Conservation (phyloP, 2,329 filamentous ascomycete genomes). For the Epichloe brachyelytri region DNA sequence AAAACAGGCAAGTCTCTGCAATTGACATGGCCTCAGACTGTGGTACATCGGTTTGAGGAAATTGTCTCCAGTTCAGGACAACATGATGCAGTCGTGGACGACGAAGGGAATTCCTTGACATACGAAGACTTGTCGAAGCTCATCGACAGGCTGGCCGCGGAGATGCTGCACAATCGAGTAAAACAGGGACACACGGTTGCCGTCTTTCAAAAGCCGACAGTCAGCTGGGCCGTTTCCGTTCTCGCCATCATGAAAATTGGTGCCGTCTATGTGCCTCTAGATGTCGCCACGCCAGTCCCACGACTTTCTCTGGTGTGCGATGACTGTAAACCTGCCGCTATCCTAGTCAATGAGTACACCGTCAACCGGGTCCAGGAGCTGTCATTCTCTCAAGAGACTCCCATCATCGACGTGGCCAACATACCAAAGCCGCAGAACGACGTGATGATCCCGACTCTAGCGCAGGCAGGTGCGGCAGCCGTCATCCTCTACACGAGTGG, state of each 20-base stretch:
- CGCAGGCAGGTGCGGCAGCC: slow-evolving; percentile 3
- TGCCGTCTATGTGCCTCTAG: slow-evolving; percentile 27
- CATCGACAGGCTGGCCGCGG: not conserved
- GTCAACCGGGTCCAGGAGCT: not conserved
- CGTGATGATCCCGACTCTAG: not conserved
- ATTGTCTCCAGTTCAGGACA: not conserved
- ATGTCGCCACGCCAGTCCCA: slow-evolving; percentile 11
- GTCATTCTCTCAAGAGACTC: not conserved
- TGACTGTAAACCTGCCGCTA: not conserved
- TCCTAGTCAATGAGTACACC: not conserved
- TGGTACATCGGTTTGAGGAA: not conserved
- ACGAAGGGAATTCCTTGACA: not conserved
- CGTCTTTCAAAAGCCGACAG: slow-evolving; percentile 22
- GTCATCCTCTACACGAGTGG: slow-evolving; percentile 22
- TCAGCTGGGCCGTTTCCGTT: slow-evolving; percentile 22
- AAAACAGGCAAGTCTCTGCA: not conserved
- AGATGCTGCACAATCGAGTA: not conserved
- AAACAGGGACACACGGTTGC: slow-evolving; percentile 1
- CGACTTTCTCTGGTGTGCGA: not conserved
- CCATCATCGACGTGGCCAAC: not conserved
- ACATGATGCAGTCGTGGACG: not conserved
- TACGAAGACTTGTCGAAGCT: not conserved
- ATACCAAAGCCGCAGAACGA: not conserved
- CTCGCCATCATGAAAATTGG: slow-evolving; percentile 28
- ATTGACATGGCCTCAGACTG: not conserved